These are phyloP conservation scores for Venturia asperata DNA, from an alignment of 2,329 filamentous ascomycete genomes.

Conservation along the genomic window DNA sequence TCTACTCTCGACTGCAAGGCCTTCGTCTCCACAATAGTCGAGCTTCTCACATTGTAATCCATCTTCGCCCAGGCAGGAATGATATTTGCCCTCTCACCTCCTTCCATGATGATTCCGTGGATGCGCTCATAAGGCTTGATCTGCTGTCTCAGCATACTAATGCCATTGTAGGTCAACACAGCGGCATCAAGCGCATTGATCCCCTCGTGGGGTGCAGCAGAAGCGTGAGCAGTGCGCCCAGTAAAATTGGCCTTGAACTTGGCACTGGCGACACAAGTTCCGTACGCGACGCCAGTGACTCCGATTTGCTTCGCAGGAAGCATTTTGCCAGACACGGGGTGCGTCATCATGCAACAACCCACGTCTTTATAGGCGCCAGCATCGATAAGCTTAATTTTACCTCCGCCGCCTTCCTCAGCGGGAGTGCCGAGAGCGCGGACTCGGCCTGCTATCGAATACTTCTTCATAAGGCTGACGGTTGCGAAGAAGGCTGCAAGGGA, in stretches of 20 bases:
- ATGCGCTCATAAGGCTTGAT: conserved; percentile 34
- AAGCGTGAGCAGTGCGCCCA: conserved; percentile 34
- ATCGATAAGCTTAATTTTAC: conserved; percentile 44
- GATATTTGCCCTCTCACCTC: conserved; percentile 36
- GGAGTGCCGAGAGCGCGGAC: conserved; percentile 47
- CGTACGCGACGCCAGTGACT: conserved; percentile 22
- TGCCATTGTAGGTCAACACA: conserved; percentile 31
- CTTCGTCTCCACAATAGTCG: conserved; percentile 29
- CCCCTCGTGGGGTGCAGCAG: conserved; percentile 34
- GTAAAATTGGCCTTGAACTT: conserved; percentile 23
- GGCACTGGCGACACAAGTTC: conserved; percentile 19
- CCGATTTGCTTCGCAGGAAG: conserved; percentile 26
- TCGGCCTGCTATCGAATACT: conserved; percentile 38
- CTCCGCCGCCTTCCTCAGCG: conserved; percentile 48
- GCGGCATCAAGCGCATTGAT: conserved; percentile 37
- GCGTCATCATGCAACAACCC: conserved; percentile 32
- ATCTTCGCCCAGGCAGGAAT: conserved; percentile 37
- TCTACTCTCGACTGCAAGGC: conserved; percentile 31
- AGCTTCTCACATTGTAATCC: conserved; percentile 37
- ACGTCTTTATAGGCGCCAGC: conserved; percentile 38
- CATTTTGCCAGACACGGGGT: conserved; percentile 24
- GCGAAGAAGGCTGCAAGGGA: conserved; percentile 44
- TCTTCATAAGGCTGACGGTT: conserved; percentile 39
- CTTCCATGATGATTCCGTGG: conserved; percentile 34
- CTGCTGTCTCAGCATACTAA: conserved; percentile 31